phyloP scores from a whole-genome alignment of 352 stramenopile species.

The Phytophthora niederhauseri region DNA sequence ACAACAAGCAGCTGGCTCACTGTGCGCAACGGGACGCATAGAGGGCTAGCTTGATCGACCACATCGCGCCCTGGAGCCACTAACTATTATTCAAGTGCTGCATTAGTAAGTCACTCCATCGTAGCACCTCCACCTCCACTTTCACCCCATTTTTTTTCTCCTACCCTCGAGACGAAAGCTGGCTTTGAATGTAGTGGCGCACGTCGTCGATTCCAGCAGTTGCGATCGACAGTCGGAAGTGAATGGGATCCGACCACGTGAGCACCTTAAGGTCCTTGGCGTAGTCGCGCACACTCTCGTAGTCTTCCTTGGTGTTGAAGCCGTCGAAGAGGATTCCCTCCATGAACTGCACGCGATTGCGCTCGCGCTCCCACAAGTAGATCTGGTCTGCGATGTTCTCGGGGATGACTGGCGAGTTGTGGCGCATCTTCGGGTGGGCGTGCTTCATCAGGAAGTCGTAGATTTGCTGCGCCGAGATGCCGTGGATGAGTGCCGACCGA shows the following conservation, averaged over 20 bases:
- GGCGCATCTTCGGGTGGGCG: slow-evolving; percentile 82
- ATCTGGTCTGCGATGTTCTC: slow-evolving; percentile 93
- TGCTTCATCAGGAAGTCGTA: slow-evolving; percentile 93
- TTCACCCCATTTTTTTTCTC: slow-evolving; percentile 5
- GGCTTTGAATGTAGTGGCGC: slow-evolving; percentile 74
- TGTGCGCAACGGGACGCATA: slow-evolving; percentile 36
- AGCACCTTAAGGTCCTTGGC: slow-evolving; percentile 73
- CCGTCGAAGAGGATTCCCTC: slow-evolving; percentile 88
- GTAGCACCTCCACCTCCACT: slow-evolving; percentile 9
- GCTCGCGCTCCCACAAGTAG: slow-evolving; percentile 92
- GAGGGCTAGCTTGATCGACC: slow-evolving; percentile 18
- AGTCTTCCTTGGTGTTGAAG: slow-evolving; percentile 86
- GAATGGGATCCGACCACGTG: slow-evolving; percentile 82
- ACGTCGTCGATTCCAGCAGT: slow-evolving; percentile 68
- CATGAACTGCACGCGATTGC: slow-evolving; percentile 87
- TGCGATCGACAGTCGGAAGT: slow-evolving; percentile 80
- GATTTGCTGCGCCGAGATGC: slow-evolving; percentile 92
- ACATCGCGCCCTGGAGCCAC: slow-evolving; percentile 27
- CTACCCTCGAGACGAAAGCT: slow-evolving; percentile 41
- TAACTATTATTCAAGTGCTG: slow-evolving; percentile 46
- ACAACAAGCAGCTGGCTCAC: slow-evolving; percentile 20
- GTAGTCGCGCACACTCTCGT: slow-evolving; percentile 77
- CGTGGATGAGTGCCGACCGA: slow-evolving; percentile 86
- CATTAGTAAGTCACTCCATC: slow-evolving; percentile 39
- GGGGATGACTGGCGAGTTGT: slow-evolving; percentile 77